Evolutionary conservation across 2,329 filamentous ascomycete genomes (phyloP), one percentile per base, ranked within the genome.

Genomic region (Aureobasidium sp.): DNA sequence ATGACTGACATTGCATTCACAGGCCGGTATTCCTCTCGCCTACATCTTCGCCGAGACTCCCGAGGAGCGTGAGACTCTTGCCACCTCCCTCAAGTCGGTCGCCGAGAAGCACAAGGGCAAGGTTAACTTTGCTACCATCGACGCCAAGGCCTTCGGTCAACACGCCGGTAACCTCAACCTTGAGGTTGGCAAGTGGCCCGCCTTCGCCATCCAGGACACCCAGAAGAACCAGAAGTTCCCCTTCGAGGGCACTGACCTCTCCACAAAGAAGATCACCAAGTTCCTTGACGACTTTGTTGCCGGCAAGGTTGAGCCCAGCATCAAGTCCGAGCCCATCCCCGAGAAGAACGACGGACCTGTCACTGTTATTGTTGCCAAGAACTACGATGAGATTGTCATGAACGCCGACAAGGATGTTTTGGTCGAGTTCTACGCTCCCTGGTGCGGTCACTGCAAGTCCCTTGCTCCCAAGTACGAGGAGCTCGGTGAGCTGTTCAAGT

Each of bases 161-260:
- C 94, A 99, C 79, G 92, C 91, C 69, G 86, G 85, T 72, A 99
- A 99, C 86, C 85, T 99, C 69, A 99, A 99, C 86, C 89, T 99
- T 66, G 91, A 96, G 80, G 84, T 89, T 65, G 89, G 93, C 81
- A 89, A 91, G 78, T 99, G 95, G 87, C 94, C 94, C 65, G 88
- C 93, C 65, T 99, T 99, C 78, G 94, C 92, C 73, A 97, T 99
- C 76, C 94, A 99, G 81, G 90, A 97, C 75, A 91, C 87, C 61
- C 82, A 84, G 76, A 96, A 96, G 85, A 97, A 97, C 84, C 86
- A 89, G 79, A 99, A 99, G 83, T 99, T 88, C 83, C 94, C 94
- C 72, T 97, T 86, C 75, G 64, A 69, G 63, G 69, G 71, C 61
- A 86, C 87, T 79, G 85, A 90, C 77, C 84, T 99, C 71, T 89